phyloP scores from a whole-genome alignment of 1,284 basidiomycete species.

The Tetrapyrgos nigripes region DNA sequence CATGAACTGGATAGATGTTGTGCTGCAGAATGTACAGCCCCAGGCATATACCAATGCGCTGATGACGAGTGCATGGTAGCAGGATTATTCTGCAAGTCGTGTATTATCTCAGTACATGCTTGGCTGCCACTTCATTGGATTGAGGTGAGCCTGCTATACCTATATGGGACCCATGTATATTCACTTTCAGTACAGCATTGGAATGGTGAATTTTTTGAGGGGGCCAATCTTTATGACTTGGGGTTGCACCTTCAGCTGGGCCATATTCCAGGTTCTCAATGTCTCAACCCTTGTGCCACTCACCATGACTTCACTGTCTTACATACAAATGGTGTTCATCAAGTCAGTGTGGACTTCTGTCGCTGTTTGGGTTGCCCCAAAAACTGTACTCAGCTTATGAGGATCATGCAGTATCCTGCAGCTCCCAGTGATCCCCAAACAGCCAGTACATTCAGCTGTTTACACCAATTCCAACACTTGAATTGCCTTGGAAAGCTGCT shows the following conservation, averaged over 20 bases:
- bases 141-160: too few species aligned
- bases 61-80: too few species aligned
- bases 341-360: constrained; percentile 9
- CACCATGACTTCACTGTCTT: constrained; percentile 11
- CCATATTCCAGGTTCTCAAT: constrained; percentile 5
- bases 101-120: too few species aligned
- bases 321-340: constrained; percentile 11
- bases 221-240: not conserved
- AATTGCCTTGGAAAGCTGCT: constrained; percentile 13
- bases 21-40: too few species aligned
- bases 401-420: not conserved
- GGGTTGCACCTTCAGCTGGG: constrained; percentile 12
- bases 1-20: too few species aligned
- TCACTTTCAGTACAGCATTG: constrained; percentile 15
- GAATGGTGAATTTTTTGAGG: constrained; percentile 1
- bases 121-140: too few species aligned
- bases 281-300: not conserved
- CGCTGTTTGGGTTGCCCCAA: not conserved
- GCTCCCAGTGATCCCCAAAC: constrained; percentile 10
- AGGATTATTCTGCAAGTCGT: too few species aligned
- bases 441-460: constrained; percentile 8
- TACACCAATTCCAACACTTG: constrained; percentile 18
- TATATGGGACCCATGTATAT: too few species aligned
- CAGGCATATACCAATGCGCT: too few species aligned
- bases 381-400: not conserved